These are phyloP conservation scores for Pseudomonodictys pantanalensis DNA, from an alignment of 495 filamentous ascomycete genomes.

Conservation along the genomic window DNA sequence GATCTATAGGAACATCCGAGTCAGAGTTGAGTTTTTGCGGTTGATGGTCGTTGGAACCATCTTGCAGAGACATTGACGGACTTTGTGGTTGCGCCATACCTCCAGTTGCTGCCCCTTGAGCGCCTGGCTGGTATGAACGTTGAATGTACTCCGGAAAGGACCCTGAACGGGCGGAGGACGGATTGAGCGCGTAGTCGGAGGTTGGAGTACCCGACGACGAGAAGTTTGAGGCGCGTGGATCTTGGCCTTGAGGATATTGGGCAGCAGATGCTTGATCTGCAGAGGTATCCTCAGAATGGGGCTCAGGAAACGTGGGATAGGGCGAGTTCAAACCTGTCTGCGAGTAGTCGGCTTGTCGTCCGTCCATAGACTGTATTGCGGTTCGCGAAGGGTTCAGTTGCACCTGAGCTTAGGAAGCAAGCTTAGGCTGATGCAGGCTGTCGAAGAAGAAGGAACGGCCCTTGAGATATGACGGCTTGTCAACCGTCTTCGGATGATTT, in stretches of 20 bases:
- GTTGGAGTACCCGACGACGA: constrained; percentile 79
- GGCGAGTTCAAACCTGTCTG: constrained; percentile 96
- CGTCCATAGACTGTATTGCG: constrained; percentile 63
- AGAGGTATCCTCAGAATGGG: constrained; percentile 73
- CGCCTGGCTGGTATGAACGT: constrained; percentile 59
- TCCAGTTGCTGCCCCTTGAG: constrained; percentile 71
- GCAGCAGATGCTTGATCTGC: constrained; percentile 88
- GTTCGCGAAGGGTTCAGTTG: constrained; percentile 36
- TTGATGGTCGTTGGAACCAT: constrained; percentile 67
- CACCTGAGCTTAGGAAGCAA: constrained; percentile 36
- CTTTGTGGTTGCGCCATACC: constrained; percentile 97
- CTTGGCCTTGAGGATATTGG: constrained; percentile 62
- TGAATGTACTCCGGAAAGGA: constrained; percentile 75
- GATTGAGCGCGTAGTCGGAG: constrained; percentile 81
- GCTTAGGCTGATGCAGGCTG: constrained; percentile 31
- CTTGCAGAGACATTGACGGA: constrained; percentile 83
- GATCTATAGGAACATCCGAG: constrained; percentile 98
- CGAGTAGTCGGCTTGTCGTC: constrained; percentile 87
- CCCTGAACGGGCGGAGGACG: constrained; percentile 73
- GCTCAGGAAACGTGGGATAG: constrained; percentile 67
- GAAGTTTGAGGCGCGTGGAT: constrained; percentile 68
- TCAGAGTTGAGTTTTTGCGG: constrained; percentile 80
- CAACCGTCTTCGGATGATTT: constrained; percentile 32
- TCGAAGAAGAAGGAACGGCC: constrained; percentile 35
- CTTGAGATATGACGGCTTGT: constrained; percentile 43